Conservation (phyloP, 1,284 basidiomycete species). For the Athelia psychrophila region DNA sequence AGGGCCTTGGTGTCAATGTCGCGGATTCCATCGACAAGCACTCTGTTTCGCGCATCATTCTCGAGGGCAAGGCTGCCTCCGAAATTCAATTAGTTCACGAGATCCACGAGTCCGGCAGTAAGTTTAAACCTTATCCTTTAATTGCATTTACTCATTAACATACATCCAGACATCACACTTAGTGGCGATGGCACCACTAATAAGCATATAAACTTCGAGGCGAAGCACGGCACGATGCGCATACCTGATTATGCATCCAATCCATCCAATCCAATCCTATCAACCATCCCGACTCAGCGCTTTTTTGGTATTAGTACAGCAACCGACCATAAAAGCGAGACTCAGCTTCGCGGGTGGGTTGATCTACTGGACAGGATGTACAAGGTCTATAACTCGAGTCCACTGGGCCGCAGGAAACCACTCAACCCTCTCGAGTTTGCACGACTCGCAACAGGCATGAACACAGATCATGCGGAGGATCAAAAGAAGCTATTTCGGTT, state of each 20-base stretch:
- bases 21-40: background rate
- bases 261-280: constrained; percentile 16
- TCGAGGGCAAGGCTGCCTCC: constrained; percentile 15
- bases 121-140: background rate
- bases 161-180: constrained; percentile 8
- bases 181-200: constrained; percentile 23
- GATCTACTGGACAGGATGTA: too few relatives aligned
- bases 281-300: constrained; percentile 1
- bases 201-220: constrained; percentile 17
- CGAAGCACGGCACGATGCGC: constrained; percentile 7
- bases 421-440: constrained; percentile 7
- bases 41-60: constrained; percentile 5
- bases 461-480: too few relatives aligned
- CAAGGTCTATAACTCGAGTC: too few relatives aligned
- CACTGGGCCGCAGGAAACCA: too few relatives aligned
- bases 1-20: background rate
- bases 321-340: too few relatives aligned
- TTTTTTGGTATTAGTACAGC: too few relatives aligned
- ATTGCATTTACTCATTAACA: too few relatives aligned
- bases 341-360: too few relatives aligned
- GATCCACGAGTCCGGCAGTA: constrained; percentile 9
- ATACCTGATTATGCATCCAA: constrained; percentile 22
- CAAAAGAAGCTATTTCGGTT: too few relatives aligned
- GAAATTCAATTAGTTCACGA: constrained; percentile 15
- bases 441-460: constrained; percentile 4